These are phyloP conservation scores for Spergularia marina DNA, from an alignment of 148 eudicot species.

Conservation along the genomic window DNA sequence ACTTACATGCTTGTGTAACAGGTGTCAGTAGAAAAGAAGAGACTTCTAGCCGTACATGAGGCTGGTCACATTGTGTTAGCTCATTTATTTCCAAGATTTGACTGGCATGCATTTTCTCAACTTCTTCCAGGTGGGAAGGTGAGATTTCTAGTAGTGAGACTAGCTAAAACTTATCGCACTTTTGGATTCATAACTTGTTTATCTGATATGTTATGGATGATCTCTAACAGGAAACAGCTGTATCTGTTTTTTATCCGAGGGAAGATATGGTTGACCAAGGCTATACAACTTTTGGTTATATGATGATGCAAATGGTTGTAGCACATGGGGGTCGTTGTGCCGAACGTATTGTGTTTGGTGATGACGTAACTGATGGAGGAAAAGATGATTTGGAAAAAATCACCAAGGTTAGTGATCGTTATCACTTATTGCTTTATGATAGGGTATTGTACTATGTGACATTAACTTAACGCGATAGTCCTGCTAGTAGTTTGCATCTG, in stretches of 20 bases:
- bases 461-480: not conserved
- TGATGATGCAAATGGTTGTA: conserved; percentile 98
- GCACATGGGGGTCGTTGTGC: conserved; percentile 97
- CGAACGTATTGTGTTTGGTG: conserved; percentile 79
- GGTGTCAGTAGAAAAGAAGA: conserved; percentile 76
- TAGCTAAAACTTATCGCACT: not conserved
- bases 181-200: not conserved
- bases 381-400: conserved; percentile 77
- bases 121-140: conserved; percentile 97
- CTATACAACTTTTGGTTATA: conserved; percentile 82
- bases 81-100: conserved; percentile 88
- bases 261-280: conserved; percentile 84
- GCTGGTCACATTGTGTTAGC: conserved; percentile 93
- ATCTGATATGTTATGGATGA: not conserved
- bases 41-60: conserved; percentile 91
- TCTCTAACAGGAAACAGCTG: conserved; percentile 80
- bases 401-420: conserved; percentile 50
- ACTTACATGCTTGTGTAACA: conserved; percentile 23
- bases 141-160: conserved; percentile 9
- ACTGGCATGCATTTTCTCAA: conserved; percentile 99
- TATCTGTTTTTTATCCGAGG: conserved; percentile 90
- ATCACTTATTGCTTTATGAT: not conserved
- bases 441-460: not conserved
- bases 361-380: conserved; percentile 89
- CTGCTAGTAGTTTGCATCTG: not conserved